Evolutionary conservation across 352 stramenopile genomes (phyloP), one percentile per base, ranked within the genome.

Genomic region (Pythium vanterpoolii): DNA sequence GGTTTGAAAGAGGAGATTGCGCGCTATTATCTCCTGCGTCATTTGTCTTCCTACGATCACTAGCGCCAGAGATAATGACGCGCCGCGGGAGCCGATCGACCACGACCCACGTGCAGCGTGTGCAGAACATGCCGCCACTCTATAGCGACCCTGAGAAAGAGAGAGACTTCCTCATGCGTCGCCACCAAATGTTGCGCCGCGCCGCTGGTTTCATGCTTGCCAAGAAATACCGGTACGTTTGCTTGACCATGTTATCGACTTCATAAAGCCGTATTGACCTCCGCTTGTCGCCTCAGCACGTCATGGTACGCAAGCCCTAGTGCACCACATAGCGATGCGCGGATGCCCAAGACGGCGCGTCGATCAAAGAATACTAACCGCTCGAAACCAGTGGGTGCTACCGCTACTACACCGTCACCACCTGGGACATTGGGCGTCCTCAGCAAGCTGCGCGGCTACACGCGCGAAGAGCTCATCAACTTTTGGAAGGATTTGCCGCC

Each of bases 401-500:
- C 19, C 5, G 30, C 53, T 18, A 38, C 24, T 1, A 44, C 24
- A n/a, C 46, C 49, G 23, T 63, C 57, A 30, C 66, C 58, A 31
- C 59, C 64, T n/a, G 66, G 56, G 62, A 51, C 51, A 69, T 23
- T 64, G 11, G 57, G 58, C 34, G 71, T 62, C 38, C 34, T 70
- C 1, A 54, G 45, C 14, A 68, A 66, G 33, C 28, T 76, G 44
- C 84, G 73, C 27, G 75, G 77, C 11, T 90, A 81, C 66, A 79
- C 81, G 36, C 73, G 76, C 33, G 82, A 89, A 19, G 82, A 91
- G 61, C 74, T 91, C 6, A 73, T 91, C 52, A 91, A 91, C 55
- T 91, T 89, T 49, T 91, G 82, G 82, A 84, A 84, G 45, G 82
- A 91, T 33, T 50, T 91, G 36, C 73, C 82, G 21, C 54, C 84